phyloP scores from a whole-genome alignment of 768 basidiomycete genomes.

The Suillus spraguei region DNA sequence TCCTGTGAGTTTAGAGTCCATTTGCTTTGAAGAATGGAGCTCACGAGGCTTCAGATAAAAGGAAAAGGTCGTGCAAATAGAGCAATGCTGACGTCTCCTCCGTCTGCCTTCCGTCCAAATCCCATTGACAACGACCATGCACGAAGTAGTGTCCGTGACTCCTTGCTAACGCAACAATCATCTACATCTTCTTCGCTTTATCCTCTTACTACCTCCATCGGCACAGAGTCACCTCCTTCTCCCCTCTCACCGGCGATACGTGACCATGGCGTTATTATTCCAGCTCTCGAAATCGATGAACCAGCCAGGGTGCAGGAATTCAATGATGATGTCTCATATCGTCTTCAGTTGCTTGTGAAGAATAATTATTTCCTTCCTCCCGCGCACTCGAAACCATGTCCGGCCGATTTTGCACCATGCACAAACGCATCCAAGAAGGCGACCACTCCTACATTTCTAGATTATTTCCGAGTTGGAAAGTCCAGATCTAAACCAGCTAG shows the following conservation, averaged over 20 bases:
- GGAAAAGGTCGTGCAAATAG: conserved; percentile 36
- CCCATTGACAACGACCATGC: conserved; percentile 34
- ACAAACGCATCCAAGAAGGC: conserved; percentile 43
- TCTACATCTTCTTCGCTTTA: conserved; percentile 77
- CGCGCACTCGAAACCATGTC: conserved; percentile 80
- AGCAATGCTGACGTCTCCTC: conserved; percentile 38
- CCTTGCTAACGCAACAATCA: conserved; percentile 62
- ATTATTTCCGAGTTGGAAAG: conserved; percentile 71
- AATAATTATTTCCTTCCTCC: conserved; percentile 91
- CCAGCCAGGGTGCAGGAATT: conserved; percentile 49
- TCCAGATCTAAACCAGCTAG: conserved; percentile 65
- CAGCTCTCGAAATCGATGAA: conserved; percentile 51
- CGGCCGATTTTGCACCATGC: conserved; percentile 58
- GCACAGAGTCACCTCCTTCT: conserved; percentile 60
- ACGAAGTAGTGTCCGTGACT: conserved; percentile 60
- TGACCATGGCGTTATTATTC: conserved; percentile 43
- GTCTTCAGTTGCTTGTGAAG: conserved; percentile 79
- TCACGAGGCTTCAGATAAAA: conserved; percentile 32
- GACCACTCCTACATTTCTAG: conserved; percentile 55
- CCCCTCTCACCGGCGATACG: conserved; percentile 57
- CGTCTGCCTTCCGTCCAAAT: conserved; percentile 35
- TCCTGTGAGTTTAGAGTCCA: conserved; percentile 1
- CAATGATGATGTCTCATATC: conserved; percentile 81
- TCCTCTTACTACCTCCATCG: conserved; percentile 70
- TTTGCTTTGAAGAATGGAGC: background rate